Percentiles rank a stretch among this genome's conserved stretches.
Evolutionary conservation across 2,329 filamentous ascomycete genomes (phyloP).

Genomic region (Cucurbitaria berberidis): DNA sequence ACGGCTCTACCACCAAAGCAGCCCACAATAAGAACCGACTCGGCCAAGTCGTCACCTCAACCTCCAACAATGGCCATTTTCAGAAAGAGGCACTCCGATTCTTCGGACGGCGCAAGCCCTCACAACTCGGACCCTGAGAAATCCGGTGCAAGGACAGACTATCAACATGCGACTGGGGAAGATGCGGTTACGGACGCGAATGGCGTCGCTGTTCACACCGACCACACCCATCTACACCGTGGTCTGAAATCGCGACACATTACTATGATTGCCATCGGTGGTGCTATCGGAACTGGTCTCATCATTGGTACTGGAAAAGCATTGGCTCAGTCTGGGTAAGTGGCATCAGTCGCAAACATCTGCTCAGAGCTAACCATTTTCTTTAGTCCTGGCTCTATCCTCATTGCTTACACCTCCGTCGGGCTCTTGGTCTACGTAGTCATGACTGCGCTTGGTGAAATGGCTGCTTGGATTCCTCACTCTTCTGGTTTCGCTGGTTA

Average conservation of each 20-base stretch:
- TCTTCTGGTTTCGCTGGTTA: constrained; percentile 82
- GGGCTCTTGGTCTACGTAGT: constrained; percentile 79
- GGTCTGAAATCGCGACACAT: constrained; percentile 62
- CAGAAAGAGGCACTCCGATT: constrained; percentile 35
- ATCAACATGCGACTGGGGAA: constrained; percentile 21
- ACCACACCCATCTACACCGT: constrained; percentile 55
- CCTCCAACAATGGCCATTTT: constrained; percentile 33
- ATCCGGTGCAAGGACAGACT: constrained; percentile 19
- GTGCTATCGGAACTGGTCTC: constrained; percentile 74
- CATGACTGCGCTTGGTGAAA: constrained; percentile 82
- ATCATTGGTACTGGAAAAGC: constrained; percentile 69
- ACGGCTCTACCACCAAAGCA: constrained; percentile 8
- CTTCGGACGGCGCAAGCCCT: constrained; percentile 37
- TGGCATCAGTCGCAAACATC: neutral
- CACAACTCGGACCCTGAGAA: constrained; percentile 30
- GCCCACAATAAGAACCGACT: constrained; percentile 7
- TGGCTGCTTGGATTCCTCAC: constrained; percentile 82
- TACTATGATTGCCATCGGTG: constrained; percentile 73
- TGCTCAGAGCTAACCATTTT: constrained; percentile 18
- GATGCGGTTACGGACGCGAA: constrained; percentile 22
- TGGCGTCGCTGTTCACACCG: constrained; percentile 34
- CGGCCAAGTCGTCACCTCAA: neutral
- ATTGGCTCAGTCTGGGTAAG: constrained; percentile 55
- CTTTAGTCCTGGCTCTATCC: constrained; percentile 66
- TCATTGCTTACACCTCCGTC: constrained; percentile 73